These are phyloP conservation scores for Nothophytophthora sp. DNA, from an alignment of 352 stramenopile species.

Conservation along the genomic window DNA sequence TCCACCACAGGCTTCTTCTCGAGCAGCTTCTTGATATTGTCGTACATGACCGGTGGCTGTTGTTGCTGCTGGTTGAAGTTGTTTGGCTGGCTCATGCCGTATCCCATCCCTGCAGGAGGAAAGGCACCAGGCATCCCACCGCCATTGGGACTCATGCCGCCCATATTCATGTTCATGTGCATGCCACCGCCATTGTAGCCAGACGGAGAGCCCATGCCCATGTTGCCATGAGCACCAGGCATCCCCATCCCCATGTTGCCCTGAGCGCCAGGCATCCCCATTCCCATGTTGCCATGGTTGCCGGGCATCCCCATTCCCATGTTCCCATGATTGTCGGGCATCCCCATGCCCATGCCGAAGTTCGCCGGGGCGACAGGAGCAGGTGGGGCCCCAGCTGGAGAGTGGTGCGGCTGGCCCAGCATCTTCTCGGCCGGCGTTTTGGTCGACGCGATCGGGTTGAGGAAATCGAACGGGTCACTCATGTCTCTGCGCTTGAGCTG, in stretches of 20 bases:
- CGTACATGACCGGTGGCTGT: constrained; percentile 68
- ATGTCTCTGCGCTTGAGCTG: constrained; percentile 25
- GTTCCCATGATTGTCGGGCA: not conserved
- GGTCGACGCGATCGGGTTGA: constrained; percentile 74
- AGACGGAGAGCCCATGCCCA: constrained; percentile 6
- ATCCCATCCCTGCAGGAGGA: constrained; percentile 22
- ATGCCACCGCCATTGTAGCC: not conserved
- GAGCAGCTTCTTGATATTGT: constrained; percentile 84
- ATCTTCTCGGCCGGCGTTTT: constrained; percentile 52
- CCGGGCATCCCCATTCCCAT: constrained; percentile 5
- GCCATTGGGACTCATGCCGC: constrained; percentile 18
- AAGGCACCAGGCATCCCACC: constrained; percentile 23
- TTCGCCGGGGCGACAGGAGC: constrained; percentile 27
- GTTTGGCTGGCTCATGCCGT: constrained; percentile 26
- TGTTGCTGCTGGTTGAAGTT: constrained; percentile 30
- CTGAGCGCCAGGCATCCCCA: constrained; percentile 15
- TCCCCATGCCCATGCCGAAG: constrained; percentile 24
- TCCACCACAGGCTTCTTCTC: constrained; percentile 74
- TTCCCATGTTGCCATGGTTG: constrained; percentile 22
- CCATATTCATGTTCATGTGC: constrained; percentile 28
- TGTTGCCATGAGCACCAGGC: constrained; percentile 12
- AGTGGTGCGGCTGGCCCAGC: constrained; percentile 20
- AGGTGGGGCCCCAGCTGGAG: constrained; percentile 24
- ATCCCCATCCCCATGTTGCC: constrained; percentile 18
- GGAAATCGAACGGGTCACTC: constrained; percentile 76